A percentile compares a stretch with the other conserved stretches of the same genome.
Conservation (phyloP, 306 rosid genomes). For the Amphicarpaea edgeworthii region DNA sequence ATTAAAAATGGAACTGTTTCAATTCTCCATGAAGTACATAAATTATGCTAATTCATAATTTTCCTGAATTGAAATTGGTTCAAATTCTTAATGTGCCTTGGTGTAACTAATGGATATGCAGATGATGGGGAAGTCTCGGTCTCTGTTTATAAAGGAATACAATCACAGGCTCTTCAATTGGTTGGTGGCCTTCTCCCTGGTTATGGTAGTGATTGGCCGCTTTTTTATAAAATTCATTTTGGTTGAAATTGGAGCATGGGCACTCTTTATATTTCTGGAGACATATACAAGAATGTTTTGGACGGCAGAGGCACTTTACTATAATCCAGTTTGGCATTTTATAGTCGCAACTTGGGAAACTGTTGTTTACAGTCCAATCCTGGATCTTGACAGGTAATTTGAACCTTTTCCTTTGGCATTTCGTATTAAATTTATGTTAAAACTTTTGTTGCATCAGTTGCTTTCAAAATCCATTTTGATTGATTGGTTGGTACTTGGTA, state of each 20-base stretch:
- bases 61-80: slow-evolving; percentile 17
- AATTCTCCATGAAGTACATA: slow-evolving; percentile 4
- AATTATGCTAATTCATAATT: background rate
- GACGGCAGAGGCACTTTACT: slow-evolving; percentile 93
- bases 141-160: slow-evolving; percentile 87
- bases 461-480: background rate
- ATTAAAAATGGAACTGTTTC: slow-evolving; percentile 16
- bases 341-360: slow-evolving; percentile 92
- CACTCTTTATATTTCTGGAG: slow-evolving; percentile 91
- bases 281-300: slow-evolving; percentile 97
- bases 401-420: slow-evolving; percentile 17
- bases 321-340: slow-evolving; percentile 86
- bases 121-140: slow-evolving; percentile 89
- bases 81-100: slow-evolving; percentile 31
- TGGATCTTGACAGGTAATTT: slow-evolving; percentile 93
- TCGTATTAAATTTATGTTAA: background rate
- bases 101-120: slow-evolving; percentile 52
- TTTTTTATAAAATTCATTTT: slow-evolving; percentile 78
- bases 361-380: slow-evolving; percentile 87
- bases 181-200: slow-evolving; percentile 94
- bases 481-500: slow-evolving; percentile 3
- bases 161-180: slow-evolving; percentile 94
- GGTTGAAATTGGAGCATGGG: slow-evolving; percentile 92
- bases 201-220: slow-evolving; percentile 92
- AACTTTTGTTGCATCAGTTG: background rate